Evolutionary conservation across 2,329 filamentous ascomycete species (phyloP).

Genomic region (Fusarium nisikadoi): DNA sequence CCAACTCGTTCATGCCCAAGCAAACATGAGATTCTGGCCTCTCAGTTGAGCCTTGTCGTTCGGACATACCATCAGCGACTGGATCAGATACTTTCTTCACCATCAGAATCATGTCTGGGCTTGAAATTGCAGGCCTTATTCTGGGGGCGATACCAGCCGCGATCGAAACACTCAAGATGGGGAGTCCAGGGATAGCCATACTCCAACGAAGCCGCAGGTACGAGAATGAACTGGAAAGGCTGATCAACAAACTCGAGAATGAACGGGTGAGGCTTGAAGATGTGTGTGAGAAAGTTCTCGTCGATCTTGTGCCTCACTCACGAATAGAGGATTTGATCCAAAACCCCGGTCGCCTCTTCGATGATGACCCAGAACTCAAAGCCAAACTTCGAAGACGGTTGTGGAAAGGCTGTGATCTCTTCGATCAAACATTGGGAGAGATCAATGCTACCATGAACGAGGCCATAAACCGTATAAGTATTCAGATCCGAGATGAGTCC

Average conservation of each 20-base stretch:
- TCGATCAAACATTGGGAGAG: rapidly evolving
- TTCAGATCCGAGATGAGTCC: not conserved
- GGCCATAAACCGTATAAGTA: not conserved
- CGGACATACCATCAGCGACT: too few species aligned
- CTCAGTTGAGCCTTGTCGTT: too few species aligned
- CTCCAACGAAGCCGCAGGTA: not conserved
- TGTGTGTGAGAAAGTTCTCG: rapidly evolving
- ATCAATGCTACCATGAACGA: not conserved
- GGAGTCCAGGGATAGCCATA: rapidly evolving
- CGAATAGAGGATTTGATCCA: not conserved
- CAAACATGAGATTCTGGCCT: too few species aligned
- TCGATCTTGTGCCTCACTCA: not conserved
- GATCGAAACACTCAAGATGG: not conserved
- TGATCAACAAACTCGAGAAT: not conserved
- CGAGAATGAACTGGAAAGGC: not conserved
- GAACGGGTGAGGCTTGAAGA: not conserved
- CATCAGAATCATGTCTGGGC: not conserved
- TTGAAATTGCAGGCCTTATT: not conserved
- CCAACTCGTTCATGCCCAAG: not conserved
- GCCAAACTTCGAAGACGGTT: not conserved
- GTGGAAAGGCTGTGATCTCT: not conserved
- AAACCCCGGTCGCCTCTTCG: rapidly evolving
- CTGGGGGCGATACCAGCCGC: not conserved
- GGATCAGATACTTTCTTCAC: too few species aligned
- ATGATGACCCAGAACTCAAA: not conserved